These are phyloP conservation scores for Diaporthe velutina DNA, from an alignment of 2,329 filamentous ascomycete genomes.

Conservation along the genomic window DNA sequence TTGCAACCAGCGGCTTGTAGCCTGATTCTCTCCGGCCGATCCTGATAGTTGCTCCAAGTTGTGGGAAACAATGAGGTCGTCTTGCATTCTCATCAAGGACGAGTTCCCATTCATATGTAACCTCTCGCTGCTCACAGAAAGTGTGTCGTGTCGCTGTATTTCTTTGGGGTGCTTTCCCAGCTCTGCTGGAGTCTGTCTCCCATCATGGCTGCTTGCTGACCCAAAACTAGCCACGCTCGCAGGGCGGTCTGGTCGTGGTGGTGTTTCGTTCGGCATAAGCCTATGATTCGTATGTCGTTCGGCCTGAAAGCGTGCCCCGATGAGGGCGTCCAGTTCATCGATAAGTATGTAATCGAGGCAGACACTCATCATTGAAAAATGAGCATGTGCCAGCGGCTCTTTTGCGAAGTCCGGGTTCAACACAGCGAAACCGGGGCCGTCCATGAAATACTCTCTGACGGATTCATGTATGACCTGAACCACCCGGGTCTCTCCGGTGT, in stretches of 20 bases:
- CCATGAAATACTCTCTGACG: background rate
- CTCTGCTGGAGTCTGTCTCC: background rate
- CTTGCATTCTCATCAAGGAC: background rate
- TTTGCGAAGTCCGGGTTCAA: background rate
- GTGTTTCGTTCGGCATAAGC: no score
- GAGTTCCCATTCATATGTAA: background rate
- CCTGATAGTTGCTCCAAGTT: background rate
- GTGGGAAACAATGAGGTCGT: background rate
- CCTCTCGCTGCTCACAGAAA: background rate
- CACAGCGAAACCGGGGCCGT: background rate
- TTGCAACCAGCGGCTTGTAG: background rate
- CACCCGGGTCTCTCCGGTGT: background rate
- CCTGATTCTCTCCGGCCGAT: background rate
- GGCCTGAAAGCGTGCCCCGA: background rate
- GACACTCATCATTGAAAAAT: background rate
- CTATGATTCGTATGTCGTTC: background rate
- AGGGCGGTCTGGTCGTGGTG: background rate
- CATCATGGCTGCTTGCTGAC: background rate
- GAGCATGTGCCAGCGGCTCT: background rate
- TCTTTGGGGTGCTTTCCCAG: background rate
- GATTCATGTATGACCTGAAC: constrained; percentile 3
- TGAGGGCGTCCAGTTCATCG: background rate
- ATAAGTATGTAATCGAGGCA: background rate
- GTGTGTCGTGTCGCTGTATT: background rate
- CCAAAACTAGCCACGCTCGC: background rate